Evolutionary conservation across 2,329 filamentous ascomycete genomes (phyloP).

Genomic region (Trichoderma hamatum): DNA sequence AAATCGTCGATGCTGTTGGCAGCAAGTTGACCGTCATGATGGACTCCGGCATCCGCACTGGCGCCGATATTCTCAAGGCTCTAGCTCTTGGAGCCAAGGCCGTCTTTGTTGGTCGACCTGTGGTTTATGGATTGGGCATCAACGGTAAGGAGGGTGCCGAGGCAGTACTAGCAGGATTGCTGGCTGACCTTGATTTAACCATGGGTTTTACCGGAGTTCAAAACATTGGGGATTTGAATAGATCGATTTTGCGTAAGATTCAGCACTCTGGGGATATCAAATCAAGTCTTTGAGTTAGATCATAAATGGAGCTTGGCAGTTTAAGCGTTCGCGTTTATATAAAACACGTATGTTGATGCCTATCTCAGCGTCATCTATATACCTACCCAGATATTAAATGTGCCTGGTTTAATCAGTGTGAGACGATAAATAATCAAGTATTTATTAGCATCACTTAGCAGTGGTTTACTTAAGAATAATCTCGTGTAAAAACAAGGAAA

Average conservation of each 20-base stretch:
- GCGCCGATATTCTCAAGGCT: conserved; percentile 47
- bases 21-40: conserved; percentile 59
- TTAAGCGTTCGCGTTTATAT: background rate
- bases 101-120: conserved; percentile 49
- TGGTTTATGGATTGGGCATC: conserved; percentile 43
- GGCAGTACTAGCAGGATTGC: conserved; percentile 50
- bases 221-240: conserved; percentile 44
- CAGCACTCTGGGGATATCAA: conserved; percentile 41
- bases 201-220: conserved; percentile 58
- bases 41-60: conserved; percentile 46
- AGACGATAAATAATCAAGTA: background rate
- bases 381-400: background rate
- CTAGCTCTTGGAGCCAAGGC: conserved; percentile 46
- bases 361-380: background rate
- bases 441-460: too few relatives aligned
- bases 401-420: background rate
- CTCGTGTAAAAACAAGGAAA: background rate
- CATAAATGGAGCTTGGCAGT: background rate
- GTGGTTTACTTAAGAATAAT: background rate
- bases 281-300: conserved; percentile 35
- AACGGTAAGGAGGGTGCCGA: conserved; percentile 55
- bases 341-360: background rate
- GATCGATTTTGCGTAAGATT: conserved; percentile 39
- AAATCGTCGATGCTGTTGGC: conserved; percentile 58
- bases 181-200: conserved; percentile 52